Conservation (phyloP, 306 rosid species). For the Lagenaria siceraria region DNA sequence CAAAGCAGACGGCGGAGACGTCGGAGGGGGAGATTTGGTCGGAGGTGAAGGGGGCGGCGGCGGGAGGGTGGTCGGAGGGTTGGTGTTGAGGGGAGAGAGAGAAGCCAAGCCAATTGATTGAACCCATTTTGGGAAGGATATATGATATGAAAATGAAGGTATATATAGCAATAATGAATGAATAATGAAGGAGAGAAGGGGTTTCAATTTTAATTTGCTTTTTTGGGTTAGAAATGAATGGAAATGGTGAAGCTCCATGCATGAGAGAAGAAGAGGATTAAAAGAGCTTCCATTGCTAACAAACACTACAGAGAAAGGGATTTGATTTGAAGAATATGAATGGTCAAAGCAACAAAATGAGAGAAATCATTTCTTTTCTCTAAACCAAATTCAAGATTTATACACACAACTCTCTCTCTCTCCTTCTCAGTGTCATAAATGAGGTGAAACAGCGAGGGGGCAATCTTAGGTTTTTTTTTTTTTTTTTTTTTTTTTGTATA, state of each 20-base stretch:
- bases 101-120: slow-evolving; percentile 86
- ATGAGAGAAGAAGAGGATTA: not conserved
- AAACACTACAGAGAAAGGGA: not conserved
- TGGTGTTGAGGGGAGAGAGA: slow-evolving; percentile 70
- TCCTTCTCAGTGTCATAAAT: not conserved
- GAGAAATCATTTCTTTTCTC: not conserved
- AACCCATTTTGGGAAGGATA: slow-evolving; percentile 28
- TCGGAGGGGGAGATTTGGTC: slow-evolving; percentile 38
- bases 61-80: slow-evolving; percentile 11
- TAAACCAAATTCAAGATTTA: not conserved
- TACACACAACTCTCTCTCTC: not conserved
- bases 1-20: slow-evolving; percentile 38
- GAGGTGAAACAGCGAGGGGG: not conserved
- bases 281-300: not conserved
- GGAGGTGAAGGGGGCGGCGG: slow-evolving; percentile 32
- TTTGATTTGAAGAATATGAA: not conserved
- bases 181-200: too few relatives aligned
- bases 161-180: too few relatives aligned
- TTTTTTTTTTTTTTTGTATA: not conserved
- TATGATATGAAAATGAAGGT: not conserved
- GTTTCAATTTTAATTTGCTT: not conserved
- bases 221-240: not conserved
- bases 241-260: not conserved
- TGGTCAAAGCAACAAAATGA: not conserved
- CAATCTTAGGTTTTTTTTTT: not conserved